Evolutionary conservation across 257 asterid genomes (phyloP).

Genomic region (Solanum pennellii): DNA sequence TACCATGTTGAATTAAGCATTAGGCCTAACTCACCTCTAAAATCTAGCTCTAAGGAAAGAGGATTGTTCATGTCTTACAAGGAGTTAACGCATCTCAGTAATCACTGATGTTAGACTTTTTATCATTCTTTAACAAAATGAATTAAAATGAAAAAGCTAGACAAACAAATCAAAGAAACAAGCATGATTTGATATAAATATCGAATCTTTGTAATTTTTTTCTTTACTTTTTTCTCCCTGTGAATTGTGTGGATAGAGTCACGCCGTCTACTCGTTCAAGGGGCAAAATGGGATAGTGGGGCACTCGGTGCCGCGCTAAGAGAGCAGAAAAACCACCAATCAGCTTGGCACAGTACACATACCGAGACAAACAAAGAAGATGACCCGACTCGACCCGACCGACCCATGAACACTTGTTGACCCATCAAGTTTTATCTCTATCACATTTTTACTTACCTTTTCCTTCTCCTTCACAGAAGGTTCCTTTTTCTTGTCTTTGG

Average conservation of each 20-base stretch:
- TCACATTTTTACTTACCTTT: not conserved
- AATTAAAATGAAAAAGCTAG: too few relatives aligned
- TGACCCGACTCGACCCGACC: not conserved
- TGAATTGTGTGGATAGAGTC: not conserved
- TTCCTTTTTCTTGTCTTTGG: not conserved
- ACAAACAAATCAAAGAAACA: not conserved
- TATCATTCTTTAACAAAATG: too few relatives aligned
- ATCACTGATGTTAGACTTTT: rapidly evolving
- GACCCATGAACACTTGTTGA: not conserved
- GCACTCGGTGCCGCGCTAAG: not conserved
- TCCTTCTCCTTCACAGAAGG: not conserved
- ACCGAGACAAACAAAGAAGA: not conserved
- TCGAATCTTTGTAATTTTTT: not conserved
- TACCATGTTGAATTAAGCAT: too few relatives aligned
- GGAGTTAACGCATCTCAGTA: too few relatives aligned
- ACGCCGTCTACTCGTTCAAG: not conserved
- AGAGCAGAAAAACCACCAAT: not conserved
- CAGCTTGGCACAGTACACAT: not conserved
- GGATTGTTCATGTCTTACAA: too few relatives aligned
- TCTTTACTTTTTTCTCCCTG: not conserved
- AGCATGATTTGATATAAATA: not conserved
- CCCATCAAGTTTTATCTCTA: not conserved
- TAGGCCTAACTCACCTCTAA: too few relatives aligned
- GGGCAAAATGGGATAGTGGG: not conserved
- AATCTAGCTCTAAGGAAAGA: too few relatives aligned